Evolutionary conservation across 441 rosid species (phyloP).

Genomic region (Gossypium gossypioides): DNA sequence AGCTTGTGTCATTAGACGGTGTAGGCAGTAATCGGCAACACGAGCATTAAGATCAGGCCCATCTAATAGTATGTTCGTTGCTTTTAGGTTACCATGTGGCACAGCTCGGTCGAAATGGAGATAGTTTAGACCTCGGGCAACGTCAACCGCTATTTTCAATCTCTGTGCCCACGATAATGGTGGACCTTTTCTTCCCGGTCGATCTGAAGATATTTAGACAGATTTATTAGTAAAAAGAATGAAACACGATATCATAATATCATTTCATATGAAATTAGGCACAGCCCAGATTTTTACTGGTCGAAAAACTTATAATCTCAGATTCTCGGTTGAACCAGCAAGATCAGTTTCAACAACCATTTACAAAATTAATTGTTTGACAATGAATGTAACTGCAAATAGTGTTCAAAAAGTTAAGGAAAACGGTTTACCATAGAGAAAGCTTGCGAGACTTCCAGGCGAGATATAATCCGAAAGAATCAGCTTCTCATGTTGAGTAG

Average conservation of each 20-base stretch:
- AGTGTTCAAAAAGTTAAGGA: not conserved
- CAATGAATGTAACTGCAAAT: not conserved
- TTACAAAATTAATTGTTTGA: not conserved
- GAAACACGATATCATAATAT: not conserved
- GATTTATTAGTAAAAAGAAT: conserved; percentile 10
- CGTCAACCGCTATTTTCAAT: conserved; percentile 78
- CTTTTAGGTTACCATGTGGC: conserved; percentile 93
- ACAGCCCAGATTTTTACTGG: no score
- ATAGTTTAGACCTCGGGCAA: conserved; percentile 94
- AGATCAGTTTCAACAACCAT: not conserved
- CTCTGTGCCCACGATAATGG: conserved; percentile 80
- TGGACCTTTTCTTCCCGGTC: conserved; percentile 85
- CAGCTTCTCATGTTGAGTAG: conserved; percentile 94
- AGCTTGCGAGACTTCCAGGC: conserved; percentile 95
- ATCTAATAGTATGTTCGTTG: conserved; percentile 69
- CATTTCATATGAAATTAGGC: not conserved
- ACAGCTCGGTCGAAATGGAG: conserved; percentile 92
- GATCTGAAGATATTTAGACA: conserved; percentile 39
- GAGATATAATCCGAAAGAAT: conserved; percentile 87
- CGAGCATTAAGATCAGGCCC: conserved; percentile 89
- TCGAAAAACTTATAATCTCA: not conserved
- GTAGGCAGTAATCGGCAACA: conserved; percentile 88
- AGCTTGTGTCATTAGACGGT: conserved; percentile 91
- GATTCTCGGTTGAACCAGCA: not conserved
- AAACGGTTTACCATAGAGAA: conserved; percentile 73